These are phyloP conservation scores for Neopestalotiopsis sp. DNA, from an alignment of 2,329 filamentous ascomycete genomes.

Conservation along the genomic window DNA sequence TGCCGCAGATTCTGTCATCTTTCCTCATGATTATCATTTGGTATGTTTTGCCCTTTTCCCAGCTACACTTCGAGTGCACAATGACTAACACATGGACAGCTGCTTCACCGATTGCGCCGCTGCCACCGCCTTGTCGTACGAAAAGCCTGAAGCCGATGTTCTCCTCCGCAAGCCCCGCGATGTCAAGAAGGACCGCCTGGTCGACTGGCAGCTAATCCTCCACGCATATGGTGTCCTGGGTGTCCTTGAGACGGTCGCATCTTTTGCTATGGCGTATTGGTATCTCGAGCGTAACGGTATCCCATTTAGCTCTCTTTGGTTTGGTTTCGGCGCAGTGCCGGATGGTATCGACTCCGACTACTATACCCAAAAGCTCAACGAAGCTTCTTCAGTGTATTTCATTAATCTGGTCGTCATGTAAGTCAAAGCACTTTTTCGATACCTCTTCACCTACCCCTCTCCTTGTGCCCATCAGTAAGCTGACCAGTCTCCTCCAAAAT, in stretches of 20 bases:
- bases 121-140: slow-evolving; percentile 76
- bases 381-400: slow-evolving; percentile 78
- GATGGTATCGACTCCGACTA: slow-evolving; percentile 56
- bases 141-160: slow-evolving; percentile 77
- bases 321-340: slow-evolving; percentile 65
- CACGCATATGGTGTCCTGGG: slow-evolving; percentile 77
- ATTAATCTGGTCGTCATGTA: slow-evolving; percentile 81
- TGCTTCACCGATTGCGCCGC: slow-evolving; percentile 80
- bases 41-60: slow-evolving; percentile 35
- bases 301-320: slow-evolving; percentile 68
- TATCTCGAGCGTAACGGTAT: slow-evolving; percentile 68
- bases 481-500: slow-evolving; percentile 1
- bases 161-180: slow-evolving; percentile 72
- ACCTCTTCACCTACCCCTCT: not conserved
- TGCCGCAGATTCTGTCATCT: slow-evolving; percentile 74
- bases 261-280: slow-evolving; percentile 71
- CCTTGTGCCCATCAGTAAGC: not conserved
- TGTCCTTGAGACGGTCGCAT: slow-evolving; percentile 62
- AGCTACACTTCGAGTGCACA: slow-evolving; percentile 24
- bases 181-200: slow-evolving; percentile 71
- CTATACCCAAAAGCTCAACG: slow-evolving; percentile 61
- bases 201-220: slow-evolving; percentile 74
- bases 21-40: slow-evolving; percentile 76
- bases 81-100: slow-evolving; percentile 37
- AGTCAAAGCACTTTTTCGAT: slow-evolving; percentile 27